Base-by-base conservation (phyloP, 1,284 basidiomycete genomes). In the Anthracocystis setariae region DNA sequence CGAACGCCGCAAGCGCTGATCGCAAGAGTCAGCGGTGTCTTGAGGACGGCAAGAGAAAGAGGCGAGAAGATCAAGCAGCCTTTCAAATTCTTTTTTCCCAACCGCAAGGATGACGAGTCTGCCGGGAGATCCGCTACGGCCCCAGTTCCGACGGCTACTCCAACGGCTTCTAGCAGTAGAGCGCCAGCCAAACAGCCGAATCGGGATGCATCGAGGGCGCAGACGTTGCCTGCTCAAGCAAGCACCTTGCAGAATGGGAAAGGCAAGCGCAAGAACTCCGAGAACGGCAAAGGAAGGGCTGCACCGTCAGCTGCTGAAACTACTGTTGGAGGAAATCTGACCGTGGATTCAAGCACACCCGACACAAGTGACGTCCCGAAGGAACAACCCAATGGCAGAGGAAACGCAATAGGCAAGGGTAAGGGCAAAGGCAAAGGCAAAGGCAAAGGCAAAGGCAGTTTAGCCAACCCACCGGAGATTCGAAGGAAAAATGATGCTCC, bases 41-140 rank as follows among this genome's bases (percentile, higher is more conserved):
- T 72, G 8, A 56, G 69, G 13, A 59, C 47, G 1, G 62, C 59
- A 20, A 48, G 64, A 8, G 58, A 59, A 24, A 37, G 60, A 10
- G 70, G 70, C 10, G 58, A 68, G 35, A 64, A 61, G 56, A 58
- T 72, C 55, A 66, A 66, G 33, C 54, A 66, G 42, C 58, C 69
- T 1, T 72, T 72, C 56, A 63, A 63, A 21, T 72, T 72, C 27
- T 59, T 72, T 38, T 72, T 72, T 37, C 69, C 69, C 7, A 54
- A 66, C 32, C 51, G 48, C 18, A 67, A 53, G 46, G 64, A 57
- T 23, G 65, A 62, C 5, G 59, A 51, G 7, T 44, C 43, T 15
- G 21, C 27, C 15, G 37, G 44, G 9, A 43, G 57, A 3, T 50
- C 56, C 1, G 49, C 39, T 2, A 55, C 60, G 9, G 57, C 39